These are phyloP conservation scores for Nemania sp. DNA, from an alignment of 2,329 filamentous ascomycete genomes.

Conservation along the genomic window DNA sequence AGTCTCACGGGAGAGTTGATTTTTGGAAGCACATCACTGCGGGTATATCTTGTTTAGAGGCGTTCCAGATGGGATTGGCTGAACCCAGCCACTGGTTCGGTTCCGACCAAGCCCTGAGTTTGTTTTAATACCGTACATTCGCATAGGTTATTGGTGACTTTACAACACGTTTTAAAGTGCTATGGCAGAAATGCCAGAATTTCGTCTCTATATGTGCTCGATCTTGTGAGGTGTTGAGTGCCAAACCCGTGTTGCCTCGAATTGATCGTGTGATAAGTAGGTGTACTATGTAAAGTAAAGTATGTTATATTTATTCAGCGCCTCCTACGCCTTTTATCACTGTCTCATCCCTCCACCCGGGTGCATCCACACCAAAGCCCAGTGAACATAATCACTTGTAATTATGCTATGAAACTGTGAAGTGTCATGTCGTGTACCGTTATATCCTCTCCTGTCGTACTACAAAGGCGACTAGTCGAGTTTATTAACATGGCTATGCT, in stretches of 20 bases:
- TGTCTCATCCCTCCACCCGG: too few species aligned
- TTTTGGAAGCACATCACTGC: constrained; percentile 15
- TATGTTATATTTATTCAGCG: not conserved
- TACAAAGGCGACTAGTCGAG: too few species aligned
- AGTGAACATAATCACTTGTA: too few species aligned
- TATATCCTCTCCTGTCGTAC: too few species aligned
- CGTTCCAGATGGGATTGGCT: constrained; percentile 17
- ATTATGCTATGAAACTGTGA: too few species aligned
- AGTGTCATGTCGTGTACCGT: too few species aligned
- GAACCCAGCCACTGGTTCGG: constrained; percentile 17
- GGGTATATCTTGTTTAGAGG: constrained; percentile 20
- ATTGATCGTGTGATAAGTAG: too few species aligned
- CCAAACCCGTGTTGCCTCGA: not conserved
- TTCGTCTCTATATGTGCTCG: constrained; percentile 8
- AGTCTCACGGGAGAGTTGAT: not conserved
- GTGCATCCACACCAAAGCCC: too few species aligned
- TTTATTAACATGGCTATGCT: too few species aligned
- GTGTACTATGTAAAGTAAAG: too few species aligned
- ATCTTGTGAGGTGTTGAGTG: not conserved
- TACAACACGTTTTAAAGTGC: constrained; percentile 30
- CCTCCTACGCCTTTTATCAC: too few species aligned
- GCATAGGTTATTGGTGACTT: constrained; percentile 30
- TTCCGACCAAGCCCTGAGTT: constrained; percentile 21
- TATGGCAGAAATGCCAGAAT: constrained; percentile 26
- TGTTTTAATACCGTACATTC: constrained; percentile 33